Evolutionary conservation across 2,329 filamentous ascomycete genomes (phyloP).

Genomic region (Penicillium polonicum): DNA sequence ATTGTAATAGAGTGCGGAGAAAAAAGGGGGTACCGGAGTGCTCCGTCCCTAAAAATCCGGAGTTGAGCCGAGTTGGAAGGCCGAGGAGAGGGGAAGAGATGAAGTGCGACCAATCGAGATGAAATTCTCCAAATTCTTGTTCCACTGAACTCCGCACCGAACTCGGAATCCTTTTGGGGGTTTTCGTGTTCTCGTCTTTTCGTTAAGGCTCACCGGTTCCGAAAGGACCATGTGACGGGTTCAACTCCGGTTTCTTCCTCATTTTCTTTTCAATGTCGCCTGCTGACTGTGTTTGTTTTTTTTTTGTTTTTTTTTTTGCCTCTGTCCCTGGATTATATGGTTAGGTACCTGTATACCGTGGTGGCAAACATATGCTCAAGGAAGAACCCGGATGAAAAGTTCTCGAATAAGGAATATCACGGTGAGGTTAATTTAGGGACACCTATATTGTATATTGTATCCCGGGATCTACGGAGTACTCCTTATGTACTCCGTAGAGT

Average conservation of each 20-base stretch:
- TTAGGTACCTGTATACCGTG: slow-evolving; percentile 5
- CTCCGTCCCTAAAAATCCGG: slow-evolving; percentile 9
- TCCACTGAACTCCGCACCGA: slow-evolving; percentile 20
- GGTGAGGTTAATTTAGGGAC: background rate
- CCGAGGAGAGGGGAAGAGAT: slow-evolving; percentile 1
- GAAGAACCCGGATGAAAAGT: background rate
- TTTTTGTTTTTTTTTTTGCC: background rate
- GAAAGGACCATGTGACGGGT: slow-evolving; percentile 11
- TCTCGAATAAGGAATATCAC: background rate
- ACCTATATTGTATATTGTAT: background rate
- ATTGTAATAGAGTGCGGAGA: slow-evolving; percentile 1
- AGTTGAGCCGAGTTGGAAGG: slow-evolving; percentile 19
- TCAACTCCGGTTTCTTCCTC: slow-evolving; percentile 21
- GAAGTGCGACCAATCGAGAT: slow-evolving; percentile 5
- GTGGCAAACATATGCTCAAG: slow-evolving; percentile 14
- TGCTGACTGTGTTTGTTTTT: slow-evolving; percentile 11
- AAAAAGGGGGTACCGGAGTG: background rate
- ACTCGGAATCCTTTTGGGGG: slow-evolving; percentile 7
- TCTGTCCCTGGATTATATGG: background rate
- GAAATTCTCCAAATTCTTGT: slow-evolving; percentile 17
- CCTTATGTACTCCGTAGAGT: background rate
- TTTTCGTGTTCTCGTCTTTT: background rate
- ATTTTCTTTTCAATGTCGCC: slow-evolving; percentile 21
- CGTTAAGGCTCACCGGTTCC: background rate
- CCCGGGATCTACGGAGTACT: no score